Evolutionary conservation across 2,329 filamentous ascomycete genomes (phyloP), one percentile per base, ranked within the genome.

Genomic region (Cladosporium velox): DNA sequence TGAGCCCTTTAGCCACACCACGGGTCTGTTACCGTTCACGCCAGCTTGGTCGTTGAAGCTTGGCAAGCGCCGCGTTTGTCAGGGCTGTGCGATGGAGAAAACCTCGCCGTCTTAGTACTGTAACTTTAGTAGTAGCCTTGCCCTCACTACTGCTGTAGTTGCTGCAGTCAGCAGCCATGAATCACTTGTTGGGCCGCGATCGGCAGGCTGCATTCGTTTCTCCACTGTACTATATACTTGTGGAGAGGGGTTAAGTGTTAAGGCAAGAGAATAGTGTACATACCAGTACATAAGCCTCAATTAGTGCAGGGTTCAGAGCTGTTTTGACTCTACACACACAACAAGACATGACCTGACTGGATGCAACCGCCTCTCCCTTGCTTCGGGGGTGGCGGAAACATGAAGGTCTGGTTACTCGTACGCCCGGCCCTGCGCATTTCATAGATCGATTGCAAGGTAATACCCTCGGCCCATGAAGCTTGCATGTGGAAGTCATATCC

Each of bases 401-500:
- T 30, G 55, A 58, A n/a, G 52, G 28, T 41, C 34, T 21, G 55
- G 34, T 58, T 34, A 28, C 55, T 38, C 34, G 34, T 41, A 41
- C 55, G 18, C 21, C n/a, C n/a, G 10, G 12, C 32, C 32, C 55
- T 24, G 32, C n/a, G 30, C 52, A 21, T 55, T 28, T 55, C 52
- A 21, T 55, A n/a, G 52, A 55, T 55, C 49, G 24, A 30, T 30
- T 32, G 52, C 15, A 28, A 34, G 55, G 55, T 58, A 21, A 34
- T 41, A 58, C 34, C 34, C 55, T 58, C 55, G 55, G 55, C 52
- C 30, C 52, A 55, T 11, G 15, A 24, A 47, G 57, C 38, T 59
- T 59, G 24, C 32, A 59, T 44, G 38, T 47, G 57, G 57, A 59
- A 59, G 57, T 59, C 57, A 59, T 47, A 59, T 47, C 57, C 57